These are phyloP conservation scores for Linaria vulgaris DNA, from an alignment of 257 asterid species.

Conservation along the genomic window DNA sequence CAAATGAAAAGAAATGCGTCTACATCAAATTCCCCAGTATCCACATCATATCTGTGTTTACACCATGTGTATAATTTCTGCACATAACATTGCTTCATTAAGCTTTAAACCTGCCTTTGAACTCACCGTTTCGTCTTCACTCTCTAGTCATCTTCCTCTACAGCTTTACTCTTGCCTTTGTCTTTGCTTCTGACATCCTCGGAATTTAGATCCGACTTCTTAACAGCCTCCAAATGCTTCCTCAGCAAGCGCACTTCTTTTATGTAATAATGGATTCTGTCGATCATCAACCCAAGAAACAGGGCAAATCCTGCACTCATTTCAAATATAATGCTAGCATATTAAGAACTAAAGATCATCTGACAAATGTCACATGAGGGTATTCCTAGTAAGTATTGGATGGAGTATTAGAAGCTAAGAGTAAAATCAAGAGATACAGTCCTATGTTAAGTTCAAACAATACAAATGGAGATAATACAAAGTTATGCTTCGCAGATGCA, in stretches of 20 bases:
- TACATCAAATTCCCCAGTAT: neutral
- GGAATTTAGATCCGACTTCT: slow-evolving; percentile 47
- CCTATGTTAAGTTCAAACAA: too few relatives aligned
- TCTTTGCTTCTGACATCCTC: slow-evolving; percentile 40
- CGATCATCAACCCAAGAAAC: slow-evolving; percentile 71
- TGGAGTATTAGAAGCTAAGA: too few relatives aligned
- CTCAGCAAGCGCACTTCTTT: slow-evolving; percentile 84
- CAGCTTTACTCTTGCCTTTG: slow-evolving; percentile 37
- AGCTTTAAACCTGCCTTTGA: too few relatives aligned
- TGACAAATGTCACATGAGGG: too few relatives aligned
- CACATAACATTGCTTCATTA: too few relatives aligned
- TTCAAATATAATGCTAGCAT: too few relatives aligned
- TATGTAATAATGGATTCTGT: slow-evolving; percentile 83
- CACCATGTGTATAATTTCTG: neutral
- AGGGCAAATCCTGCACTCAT: slow-evolving; percentile 57
- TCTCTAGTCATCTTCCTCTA: slow-evolving; percentile 25
- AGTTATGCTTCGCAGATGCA: too few relatives aligned
- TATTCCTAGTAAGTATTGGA: too few relatives aligned
- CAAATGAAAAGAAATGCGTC: neutral
- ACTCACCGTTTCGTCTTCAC: too few relatives aligned
- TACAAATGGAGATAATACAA: too few relatives aligned
- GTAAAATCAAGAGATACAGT: too few relatives aligned
- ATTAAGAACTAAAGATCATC: too few relatives aligned
- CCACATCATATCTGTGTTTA: neutral
- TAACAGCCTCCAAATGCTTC: slow-evolving; percentile 68